These are phyloP conservation scores for Primulina tabacum DNA, from an alignment of 257 asterid species.

Conservation along the genomic window DNA sequence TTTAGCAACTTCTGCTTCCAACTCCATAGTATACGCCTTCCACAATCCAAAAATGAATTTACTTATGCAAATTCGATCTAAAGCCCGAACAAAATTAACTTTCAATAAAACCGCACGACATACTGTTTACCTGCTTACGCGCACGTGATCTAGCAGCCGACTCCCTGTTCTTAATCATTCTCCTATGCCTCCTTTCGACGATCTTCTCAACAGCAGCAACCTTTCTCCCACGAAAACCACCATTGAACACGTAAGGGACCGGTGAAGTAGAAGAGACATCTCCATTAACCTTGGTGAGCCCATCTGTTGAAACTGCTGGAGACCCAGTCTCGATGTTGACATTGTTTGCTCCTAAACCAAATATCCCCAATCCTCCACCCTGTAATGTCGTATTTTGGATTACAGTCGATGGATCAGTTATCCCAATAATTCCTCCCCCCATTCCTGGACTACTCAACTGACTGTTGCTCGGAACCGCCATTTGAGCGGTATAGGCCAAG, in stretches of 20 bases:
- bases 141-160: conserved; percentile 98
- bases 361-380: conserved; percentile 58
- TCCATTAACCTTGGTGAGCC: conserved; percentile 63
- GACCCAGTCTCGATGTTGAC: conserved; percentile 45
- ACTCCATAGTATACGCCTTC: conserved; percentile 78
- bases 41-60: conserved; percentile 2
- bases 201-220: conserved; percentile 74
- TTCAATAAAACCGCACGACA: not conserved
- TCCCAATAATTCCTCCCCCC: conserved; percentile 48
- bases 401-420: conserved; percentile 39
- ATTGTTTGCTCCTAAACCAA: conserved; percentile 54
- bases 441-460: conserved; percentile 50
- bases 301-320: conserved; percentile 73
- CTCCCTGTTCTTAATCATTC: conserved; percentile 94
- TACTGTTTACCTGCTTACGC: conserved; percentile 75
- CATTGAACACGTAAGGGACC: conserved; percentile 63
- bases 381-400: conserved; percentile 41
- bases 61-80: not conserved
- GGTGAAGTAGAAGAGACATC: conserved; percentile 73
- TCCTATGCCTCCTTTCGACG: conserved; percentile 91
- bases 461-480: conserved; percentile 41
- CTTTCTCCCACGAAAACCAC: conserved; percentile 67
- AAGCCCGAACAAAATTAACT: not conserved
- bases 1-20: conserved; percentile 90
- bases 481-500: conserved; percentile 45